Evolutionary conservation across 2,329 filamentous ascomycete genomes (phyloP).

Genomic region (Arthrobotrys conoides): DNA sequence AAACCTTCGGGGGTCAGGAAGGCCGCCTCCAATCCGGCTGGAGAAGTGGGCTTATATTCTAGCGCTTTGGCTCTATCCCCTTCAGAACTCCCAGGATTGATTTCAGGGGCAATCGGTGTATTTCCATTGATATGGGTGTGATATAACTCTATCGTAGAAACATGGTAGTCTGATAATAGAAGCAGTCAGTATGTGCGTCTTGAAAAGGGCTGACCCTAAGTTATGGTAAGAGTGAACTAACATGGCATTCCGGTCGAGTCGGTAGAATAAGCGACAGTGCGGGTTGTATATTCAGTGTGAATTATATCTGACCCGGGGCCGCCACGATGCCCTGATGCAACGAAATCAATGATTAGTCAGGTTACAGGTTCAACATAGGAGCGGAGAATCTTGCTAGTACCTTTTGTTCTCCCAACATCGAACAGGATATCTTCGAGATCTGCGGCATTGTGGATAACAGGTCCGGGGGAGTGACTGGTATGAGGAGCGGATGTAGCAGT

Average conservation of each 20-base stretch:
- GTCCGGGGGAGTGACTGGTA: neutral
- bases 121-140: constrained; percentile 36
- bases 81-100: constrained; percentile 31
- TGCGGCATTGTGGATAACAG: neutral
- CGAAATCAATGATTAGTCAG: too few relatives aligned
- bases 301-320: neutral
- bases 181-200: too few relatives aligned
- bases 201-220: too few relatives aligned
- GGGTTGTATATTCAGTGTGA: constrained; percentile 40
- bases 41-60: neutral
- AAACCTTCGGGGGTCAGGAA: too few relatives aligned
- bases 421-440: too few relatives aligned
- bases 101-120: constrained; percentile 36
- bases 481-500: neutral
- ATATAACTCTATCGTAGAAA: neutral
- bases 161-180: constrained; percentile 13
- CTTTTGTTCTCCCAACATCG: too few relatives aligned
- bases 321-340: neutral
- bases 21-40: too few relatives aligned
- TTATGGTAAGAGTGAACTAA: constrained; percentile 20
- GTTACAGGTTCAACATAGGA: too few relatives aligned
- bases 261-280: constrained; percentile 39
- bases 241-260: constrained; percentile 27
- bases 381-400: too few relatives aligned
- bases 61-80: neutral